phyloP scores from a whole-genome alignment of 192 early-diverging fungal genomes.

The Lobosporangium transversale region DNA sequence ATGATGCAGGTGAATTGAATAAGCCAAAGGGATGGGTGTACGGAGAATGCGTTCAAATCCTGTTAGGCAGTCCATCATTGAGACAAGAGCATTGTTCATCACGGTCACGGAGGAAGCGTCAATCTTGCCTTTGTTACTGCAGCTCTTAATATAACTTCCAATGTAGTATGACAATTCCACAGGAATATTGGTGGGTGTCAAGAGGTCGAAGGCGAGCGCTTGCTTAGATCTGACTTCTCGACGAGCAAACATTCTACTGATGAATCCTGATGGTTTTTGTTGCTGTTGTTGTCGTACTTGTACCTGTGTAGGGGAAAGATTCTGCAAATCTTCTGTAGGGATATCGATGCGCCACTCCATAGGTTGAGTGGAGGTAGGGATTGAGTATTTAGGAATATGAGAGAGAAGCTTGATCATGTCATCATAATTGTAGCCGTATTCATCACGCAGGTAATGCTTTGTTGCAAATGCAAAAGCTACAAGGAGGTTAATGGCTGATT shows the following conservation, averaged over 20 bases:
- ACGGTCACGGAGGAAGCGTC: slow-evolving; percentile 57
- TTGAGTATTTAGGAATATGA: slow-evolving; percentile 69
- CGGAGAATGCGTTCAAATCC: slow-evolving; percentile 85
- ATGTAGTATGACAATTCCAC: slow-evolving; percentile 71
- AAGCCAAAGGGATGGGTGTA: slow-evolving; percentile 90
- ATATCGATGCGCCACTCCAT: slow-evolving; percentile 41
- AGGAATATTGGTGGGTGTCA: slow-evolving; percentile 60
- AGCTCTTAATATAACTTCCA: slow-evolving; percentile 60
- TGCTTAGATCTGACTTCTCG: slow-evolving; percentile 9
- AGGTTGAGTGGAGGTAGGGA: slow-evolving; percentile 51
- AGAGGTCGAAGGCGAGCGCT: slow-evolving; percentile 28
- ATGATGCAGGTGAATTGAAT: slow-evolving; percentile 89
- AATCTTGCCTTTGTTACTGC: slow-evolving; percentile 52
- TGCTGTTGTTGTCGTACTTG: background rate
- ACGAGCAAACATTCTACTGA: background rate
- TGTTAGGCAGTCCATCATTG: slow-evolving; percentile 66
- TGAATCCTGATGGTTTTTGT: background rate
- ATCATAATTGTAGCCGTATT: slow-evolving; percentile 70
- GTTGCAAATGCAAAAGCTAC: slow-evolving; percentile 80
- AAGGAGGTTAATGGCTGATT: slow-evolving; percentile 76
- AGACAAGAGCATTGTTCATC: slow-evolving; percentile 61
- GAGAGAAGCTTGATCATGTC: slow-evolving; percentile 76
- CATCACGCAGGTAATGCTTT: slow-evolving; percentile 87
- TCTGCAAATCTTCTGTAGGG: slow-evolving; percentile 2
- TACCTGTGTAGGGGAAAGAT: background rate